A percentile compares a stretch with the other conserved stretches of the same genome.
Conservation (phyloP, 108 stramenopile species). For the Skeletonema tropicum region DNA sequence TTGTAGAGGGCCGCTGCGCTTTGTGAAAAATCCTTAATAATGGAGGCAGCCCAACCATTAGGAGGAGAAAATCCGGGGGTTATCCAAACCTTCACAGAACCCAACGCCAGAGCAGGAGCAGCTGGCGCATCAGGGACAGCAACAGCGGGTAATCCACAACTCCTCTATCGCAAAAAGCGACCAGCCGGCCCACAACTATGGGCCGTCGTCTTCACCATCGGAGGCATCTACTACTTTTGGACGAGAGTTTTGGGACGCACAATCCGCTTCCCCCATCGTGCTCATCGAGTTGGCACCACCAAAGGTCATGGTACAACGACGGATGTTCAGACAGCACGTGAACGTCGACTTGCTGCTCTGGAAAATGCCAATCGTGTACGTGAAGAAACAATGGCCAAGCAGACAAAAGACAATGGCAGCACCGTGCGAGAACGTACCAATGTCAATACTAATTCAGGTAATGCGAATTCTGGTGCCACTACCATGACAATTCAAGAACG, state of each 20-base stretch:
- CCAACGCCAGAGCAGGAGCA: neutral
- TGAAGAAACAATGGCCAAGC: conserved; percentile 10
- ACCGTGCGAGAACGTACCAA: conserved; percentile 1
- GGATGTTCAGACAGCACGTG: conserved; percentile 32
- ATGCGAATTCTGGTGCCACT: neutral
- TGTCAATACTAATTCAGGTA: neutral
- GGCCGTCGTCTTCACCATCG: conserved; percentile 29
- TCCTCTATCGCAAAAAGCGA: neutral
- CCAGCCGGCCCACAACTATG: conserved; percentile 43
- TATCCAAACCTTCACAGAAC: neutral
- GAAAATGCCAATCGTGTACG: conserved; percentile 13
- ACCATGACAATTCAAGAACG: conserved; percentile 13
- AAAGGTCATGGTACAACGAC: conserved; percentile 3
- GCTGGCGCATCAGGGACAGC: neutral
- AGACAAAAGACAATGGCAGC: neutral
- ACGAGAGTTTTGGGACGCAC: conserved; percentile 29
- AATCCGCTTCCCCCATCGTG: conserved; percentile 14
- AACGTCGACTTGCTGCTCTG: conserved; percentile 30
- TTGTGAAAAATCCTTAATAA: neutral
- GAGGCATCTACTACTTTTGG: conserved; percentile 38
- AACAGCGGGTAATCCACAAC: neutral
- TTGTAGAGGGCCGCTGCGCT: no score
- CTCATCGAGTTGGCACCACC: conserved; percentile 8
- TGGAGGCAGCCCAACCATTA: conserved; percentile 1
- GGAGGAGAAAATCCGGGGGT: neutral